Conservation (phyloP, 257 asterid species). For the Solanum peruvianum region DNA sequence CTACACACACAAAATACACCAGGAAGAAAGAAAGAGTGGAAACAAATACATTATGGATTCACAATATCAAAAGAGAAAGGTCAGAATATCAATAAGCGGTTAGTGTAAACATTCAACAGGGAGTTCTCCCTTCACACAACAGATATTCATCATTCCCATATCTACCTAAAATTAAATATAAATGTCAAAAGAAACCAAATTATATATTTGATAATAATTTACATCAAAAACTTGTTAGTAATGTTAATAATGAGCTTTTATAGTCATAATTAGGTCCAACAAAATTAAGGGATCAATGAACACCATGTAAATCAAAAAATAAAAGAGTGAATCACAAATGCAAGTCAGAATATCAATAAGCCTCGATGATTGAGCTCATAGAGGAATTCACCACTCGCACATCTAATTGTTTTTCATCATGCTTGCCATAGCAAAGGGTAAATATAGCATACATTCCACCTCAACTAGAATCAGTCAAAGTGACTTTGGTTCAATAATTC, state of each 20-base stretch:
- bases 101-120: conserved; percentile 3
- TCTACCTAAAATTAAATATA: background rate
- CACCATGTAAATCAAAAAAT: background rate
- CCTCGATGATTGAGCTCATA: conserved; percentile 1
- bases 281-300: background rate
- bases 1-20: background rate
- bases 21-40: background rate
- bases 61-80: background rate
- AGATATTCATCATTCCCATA: background rate
- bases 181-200: background rate
- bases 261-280: background rate
- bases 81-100: conserved; percentile 40
- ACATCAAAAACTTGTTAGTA: background rate
- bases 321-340: background rate
- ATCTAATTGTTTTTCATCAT: background rate
- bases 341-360: conserved; percentile 14
- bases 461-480: background rate
- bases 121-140: background rate
- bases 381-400: background rate
- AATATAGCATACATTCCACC: background rate
- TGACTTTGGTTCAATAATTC: background rate
- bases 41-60: background rate
- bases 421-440: background rate
- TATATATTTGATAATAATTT: background rate
- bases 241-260: background rate